A percentile compares a stretch with the other conserved stretches of the same genome.
Conservation (phyloP, 768 basidiomycete species). For the Boletus subcaerulescens region DNA sequence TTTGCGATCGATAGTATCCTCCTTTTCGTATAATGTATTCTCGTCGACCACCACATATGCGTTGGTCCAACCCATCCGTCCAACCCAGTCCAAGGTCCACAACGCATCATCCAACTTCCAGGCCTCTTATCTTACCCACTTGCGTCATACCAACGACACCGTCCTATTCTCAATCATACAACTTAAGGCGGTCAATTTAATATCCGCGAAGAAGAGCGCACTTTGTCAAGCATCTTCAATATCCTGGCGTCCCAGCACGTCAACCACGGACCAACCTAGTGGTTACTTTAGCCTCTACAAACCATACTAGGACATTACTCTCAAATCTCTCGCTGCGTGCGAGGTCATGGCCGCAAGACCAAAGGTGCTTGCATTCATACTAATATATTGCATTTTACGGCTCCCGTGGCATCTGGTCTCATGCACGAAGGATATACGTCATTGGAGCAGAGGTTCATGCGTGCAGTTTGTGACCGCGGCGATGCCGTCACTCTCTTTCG, state of each 20-base stretch:
- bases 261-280: slow-evolving; percentile 41
- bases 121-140: slow-evolving; percentile 29
- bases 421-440: slow-evolving; percentile 96
- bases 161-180: slow-evolving; percentile 82
- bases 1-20: slow-evolving; percentile 57
- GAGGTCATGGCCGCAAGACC: slow-evolving; percentile 85
- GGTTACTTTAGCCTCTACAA: slow-evolving; percentile 91
- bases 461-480: slow-evolving; percentile 41
- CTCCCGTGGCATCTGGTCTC: slow-evolving; percentile 81
- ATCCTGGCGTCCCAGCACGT: slow-evolving; percentile 31
- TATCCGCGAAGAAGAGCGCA: slow-evolving; percentile 79
- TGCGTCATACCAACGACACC: slow-evolving; percentile 34
- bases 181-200: slow-evolving; percentile 71
- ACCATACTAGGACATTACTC: slow-evolving; percentile 71
- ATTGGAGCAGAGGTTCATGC: slow-evolving; percentile 82
- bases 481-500: slow-evolving; percentile 51
- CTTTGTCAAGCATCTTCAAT: slow-evolving; percentile 57
- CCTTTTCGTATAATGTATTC: slow-evolving; percentile 62
- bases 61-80: slow-evolving; percentile 65
- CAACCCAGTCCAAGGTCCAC: slow-evolving; percentile 67
- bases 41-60: slow-evolving; percentile 37
- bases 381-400: slow-evolving; percentile 69
- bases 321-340: slow-evolving; percentile 57
- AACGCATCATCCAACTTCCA: slow-evolving; percentile 62
- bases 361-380: slow-evolving; percentile 47